phyloP scores from a whole-genome alignment of 768 basidiomycete species.

The Tephrocybe sp. region DNA sequence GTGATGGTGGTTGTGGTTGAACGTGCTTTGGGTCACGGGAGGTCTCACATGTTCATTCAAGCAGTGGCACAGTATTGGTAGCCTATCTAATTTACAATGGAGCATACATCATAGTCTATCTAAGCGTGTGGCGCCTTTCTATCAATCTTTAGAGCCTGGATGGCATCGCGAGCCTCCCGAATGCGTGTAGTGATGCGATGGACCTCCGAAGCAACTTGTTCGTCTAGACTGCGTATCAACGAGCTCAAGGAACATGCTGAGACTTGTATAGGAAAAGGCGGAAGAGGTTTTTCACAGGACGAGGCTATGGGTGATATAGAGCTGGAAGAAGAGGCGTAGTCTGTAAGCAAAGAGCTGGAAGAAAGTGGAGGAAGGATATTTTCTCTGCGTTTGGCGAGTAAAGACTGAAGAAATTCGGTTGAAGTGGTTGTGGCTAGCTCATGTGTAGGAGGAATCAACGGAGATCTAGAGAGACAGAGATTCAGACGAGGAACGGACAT shows the following conservation, averaged over 20 bases:
- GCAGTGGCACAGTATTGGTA: not conserved
- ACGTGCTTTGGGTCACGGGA: conserved; percentile 1
- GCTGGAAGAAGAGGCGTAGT: conserved; percentile 2
- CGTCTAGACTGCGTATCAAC: conserved; percentile 31
- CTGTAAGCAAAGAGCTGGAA: not conserved
- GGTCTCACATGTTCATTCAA: conserved; percentile 2
- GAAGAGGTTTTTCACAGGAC: conserved; percentile 9
- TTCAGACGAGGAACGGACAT: conserved; percentile 21
- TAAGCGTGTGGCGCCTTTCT: not conserved
- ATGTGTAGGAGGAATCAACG: conserved; percentile 20
- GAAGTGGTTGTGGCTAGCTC: not conserved
- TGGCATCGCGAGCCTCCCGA: conserved; percentile 17
- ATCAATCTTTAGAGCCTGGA: conserved; percentile 18
- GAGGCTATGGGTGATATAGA: not conserved
- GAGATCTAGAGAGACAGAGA: conserved; percentile 25
- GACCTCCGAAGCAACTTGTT: conserved; percentile 26
- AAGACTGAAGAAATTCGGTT: not conserved
- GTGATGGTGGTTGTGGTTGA: conserved; percentile 2
- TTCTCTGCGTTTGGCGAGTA: conserved; percentile 1
- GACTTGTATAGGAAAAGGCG: not conserved
- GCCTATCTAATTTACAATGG: not conserved
- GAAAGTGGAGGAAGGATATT: not conserved
- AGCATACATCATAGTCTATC: not conserved
- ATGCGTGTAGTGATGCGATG: conserved; percentile 21
- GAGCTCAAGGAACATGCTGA: conserved; percentile 19